phyloP scores from a whole-genome alignment of 306 rosid genomes.

The Ceratonia siliqua region DNA sequence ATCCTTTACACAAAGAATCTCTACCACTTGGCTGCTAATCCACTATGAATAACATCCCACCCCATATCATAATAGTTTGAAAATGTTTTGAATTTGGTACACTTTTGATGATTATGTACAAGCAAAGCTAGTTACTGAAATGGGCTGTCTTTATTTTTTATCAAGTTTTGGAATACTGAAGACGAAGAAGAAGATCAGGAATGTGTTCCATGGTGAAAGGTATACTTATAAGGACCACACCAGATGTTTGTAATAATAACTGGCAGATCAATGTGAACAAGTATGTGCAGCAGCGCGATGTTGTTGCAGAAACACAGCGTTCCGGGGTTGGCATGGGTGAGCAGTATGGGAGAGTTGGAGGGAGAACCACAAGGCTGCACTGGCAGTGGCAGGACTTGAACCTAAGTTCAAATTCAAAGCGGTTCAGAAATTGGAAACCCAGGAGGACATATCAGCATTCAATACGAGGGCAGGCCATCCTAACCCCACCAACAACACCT shows the following conservation, averaged over 20 bases:
- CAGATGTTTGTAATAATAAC: slow-evolving; percentile 44
- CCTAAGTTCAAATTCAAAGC: slow-evolving; percentile 7
- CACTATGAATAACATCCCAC: too few species aligned
- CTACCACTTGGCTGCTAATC: neutral
- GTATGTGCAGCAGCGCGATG: slow-evolving; percentile 28
- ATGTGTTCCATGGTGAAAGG: slow-evolving; percentile 70
- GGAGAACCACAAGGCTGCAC: neutral
- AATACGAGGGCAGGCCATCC: slow-evolving; percentile 46
- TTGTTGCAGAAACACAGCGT: slow-evolving; percentile 18
- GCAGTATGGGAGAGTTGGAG: slow-evolving; percentile 23
- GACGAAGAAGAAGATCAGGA: neutral
- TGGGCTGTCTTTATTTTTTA: neutral
- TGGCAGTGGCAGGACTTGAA: slow-evolving; percentile 22
- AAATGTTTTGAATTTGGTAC: neutral
- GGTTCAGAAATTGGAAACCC: slow-evolving; percentile 22
- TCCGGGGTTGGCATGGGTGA: neutral
- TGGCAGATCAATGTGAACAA: slow-evolving; percentile 39
- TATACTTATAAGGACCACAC: slow-evolving; percentile 46
- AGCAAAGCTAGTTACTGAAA: neutral
- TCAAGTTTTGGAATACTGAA: neutral
- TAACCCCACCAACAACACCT: slow-evolving; percentile 66
- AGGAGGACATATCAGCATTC: slow-evolving; percentile 30
- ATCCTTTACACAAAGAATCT: neutral
- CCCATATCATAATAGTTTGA: too few species aligned
- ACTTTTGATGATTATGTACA: neutral